Percentiles rank a stretch among this genome's conserved stretches.
Conservation (phyloP, 106 monocot species). For the Gastrodia elata region DNA sequence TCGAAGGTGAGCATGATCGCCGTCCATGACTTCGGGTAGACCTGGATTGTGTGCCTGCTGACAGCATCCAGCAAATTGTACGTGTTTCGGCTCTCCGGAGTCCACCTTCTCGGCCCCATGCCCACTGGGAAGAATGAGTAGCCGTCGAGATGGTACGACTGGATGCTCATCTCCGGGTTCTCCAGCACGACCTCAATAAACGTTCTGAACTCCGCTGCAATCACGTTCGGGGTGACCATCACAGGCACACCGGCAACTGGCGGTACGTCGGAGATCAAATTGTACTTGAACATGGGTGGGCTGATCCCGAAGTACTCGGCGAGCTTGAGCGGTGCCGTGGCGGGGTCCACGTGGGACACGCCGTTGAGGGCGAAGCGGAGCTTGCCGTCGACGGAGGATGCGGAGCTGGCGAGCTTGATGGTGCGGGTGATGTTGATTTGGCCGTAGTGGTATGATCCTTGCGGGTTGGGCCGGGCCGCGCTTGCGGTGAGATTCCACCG, state of each 20-base stretch:
- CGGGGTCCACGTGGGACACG: slow-evolving; percentile 21
- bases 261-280: slow-evolving; percentile 20
- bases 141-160: slow-evolving; percentile 40
- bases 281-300: slow-evolving; percentile 22
- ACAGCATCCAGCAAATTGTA: slow-evolving; percentile 44
- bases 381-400: slow-evolving; percentile 25
- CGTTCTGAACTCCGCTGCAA: slow-evolving; percentile 28
- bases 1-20: slow-evolving; percentile 54
- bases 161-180: slow-evolving; percentile 44
- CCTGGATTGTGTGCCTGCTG: slow-evolving; percentile 37
- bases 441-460: slow-evolving; percentile 57
- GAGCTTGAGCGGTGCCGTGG: slow-evolving; percentile 33
- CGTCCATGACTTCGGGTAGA: slow-evolving; percentile 41
- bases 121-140: slow-evolving; percentile 20
- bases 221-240: slow-evolving; percentile 22
- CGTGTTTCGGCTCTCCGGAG: slow-evolving; percentile 13
- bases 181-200: slow-evolving; percentile 51
- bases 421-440: slow-evolving; percentile 50
- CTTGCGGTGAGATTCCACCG: slow-evolving; percentile 52
- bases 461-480: slow-evolving; percentile 48
- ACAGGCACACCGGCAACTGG: neutral
- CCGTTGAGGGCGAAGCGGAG: slow-evolving; percentile 35
- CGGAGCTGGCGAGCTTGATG: slow-evolving; percentile 23
- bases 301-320: slow-evolving; percentile 33
- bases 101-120: slow-evolving; percentile 39